A percentile compares a stretch with the other conserved stretches of the same genome.
Conservation (phyloP, 441 rosid species). For the Arabidopsis lyrata region DNA sequence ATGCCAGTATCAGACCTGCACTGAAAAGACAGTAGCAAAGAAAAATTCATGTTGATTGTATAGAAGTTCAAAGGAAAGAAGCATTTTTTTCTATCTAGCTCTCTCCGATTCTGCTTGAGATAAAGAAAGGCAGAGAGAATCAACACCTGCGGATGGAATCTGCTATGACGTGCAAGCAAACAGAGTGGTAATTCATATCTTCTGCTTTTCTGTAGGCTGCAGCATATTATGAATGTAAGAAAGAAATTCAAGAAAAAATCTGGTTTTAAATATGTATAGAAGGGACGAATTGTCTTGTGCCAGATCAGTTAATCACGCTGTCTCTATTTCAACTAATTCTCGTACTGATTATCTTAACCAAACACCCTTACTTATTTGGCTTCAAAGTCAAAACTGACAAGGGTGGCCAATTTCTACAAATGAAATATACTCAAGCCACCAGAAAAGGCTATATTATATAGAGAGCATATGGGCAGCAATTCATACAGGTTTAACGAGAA, state of each 20-base stretch:
- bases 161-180: slow-evolving; percentile 92
- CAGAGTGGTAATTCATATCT: slow-evolving; percentile 97
- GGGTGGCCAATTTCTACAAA: slow-evolving; percentile 14
- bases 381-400: slow-evolving; percentile 13
- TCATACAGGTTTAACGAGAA: slow-evolving; percentile 24
- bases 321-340: slow-evolving; percentile 16
- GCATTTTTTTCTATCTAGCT: neutral
- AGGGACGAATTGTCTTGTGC: neutral
- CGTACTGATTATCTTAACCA: slow-evolving; percentile 15
- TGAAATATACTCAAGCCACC: neutral
- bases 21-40: slow-evolving; percentile 61
- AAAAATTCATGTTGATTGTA: slow-evolving; percentile 49
- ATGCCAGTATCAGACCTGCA: slow-evolving; percentile 96
- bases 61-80: neutral
- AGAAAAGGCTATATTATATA: slow-evolving; percentile 8
- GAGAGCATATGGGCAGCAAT: neutral
- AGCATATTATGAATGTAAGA: slow-evolving; percentile 39
- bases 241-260: neutral
- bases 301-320: slow-evolving; percentile 24
- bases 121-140: slow-evolving; percentile 33
- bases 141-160: slow-evolving; percentile 94
- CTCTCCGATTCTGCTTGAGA: slow-evolving; percentile 8
- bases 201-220: slow-evolving; percentile 93
- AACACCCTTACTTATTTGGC: neutral
- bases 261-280: slow-evolving; percentile 3